Percentiles rank a stretch among this genome's conserved stretches.
These are phyloP conservation scores for Pascua sp. DNA, from an alignment of 1,284 basidiomycete species.

Conservation along the genomic window DNA sequence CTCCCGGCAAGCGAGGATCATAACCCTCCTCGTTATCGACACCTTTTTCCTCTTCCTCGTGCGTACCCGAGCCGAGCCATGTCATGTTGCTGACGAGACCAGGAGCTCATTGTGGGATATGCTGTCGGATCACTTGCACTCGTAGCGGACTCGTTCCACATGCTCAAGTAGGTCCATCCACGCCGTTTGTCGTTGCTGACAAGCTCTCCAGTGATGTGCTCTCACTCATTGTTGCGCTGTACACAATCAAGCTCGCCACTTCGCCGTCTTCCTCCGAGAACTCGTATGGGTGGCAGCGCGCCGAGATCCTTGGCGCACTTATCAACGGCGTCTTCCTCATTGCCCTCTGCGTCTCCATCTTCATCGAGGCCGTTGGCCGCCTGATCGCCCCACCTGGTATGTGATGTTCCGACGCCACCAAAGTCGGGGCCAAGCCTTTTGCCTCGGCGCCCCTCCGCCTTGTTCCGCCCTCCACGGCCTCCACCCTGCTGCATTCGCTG, in stretches of 20 bases:
- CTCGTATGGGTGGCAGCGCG: conserved; percentile 77
- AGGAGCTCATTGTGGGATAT: conserved; percentile 64
- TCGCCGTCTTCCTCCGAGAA: conserved; percentile 39
- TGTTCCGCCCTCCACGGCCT: too few relatives aligned
- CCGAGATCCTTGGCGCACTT: conserved; percentile 94
- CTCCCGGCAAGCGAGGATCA: conserved; percentile 73
- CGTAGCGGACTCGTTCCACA: conserved; percentile 96
- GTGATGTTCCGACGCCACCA: conserved; percentile 15
- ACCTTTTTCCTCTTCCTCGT: conserved; percentile 89
- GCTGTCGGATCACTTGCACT: conserved; percentile 90
- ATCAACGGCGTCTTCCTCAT: conserved; percentile 95
- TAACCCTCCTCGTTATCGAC: conserved; percentile 78
- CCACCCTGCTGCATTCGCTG: too few relatives aligned
- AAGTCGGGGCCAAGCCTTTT: not conserved
- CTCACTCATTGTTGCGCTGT: conserved; percentile 90
- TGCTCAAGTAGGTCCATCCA: conserved; percentile 78
- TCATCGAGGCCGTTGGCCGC: conserved; percentile 84
- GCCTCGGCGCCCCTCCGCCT: too few relatives aligned
- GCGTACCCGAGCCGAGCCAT: conserved; percentile 32
- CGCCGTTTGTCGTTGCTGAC: conserved; percentile 73
- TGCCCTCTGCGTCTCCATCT: conserved; percentile 94
- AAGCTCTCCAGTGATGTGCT: conserved; percentile 71
- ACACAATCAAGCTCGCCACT: conserved; percentile 80
- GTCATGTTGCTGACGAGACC: conserved; percentile 2
- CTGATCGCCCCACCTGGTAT: conserved; percentile 79